A percentile compares a stretch with the other conserved stretches of the same genome.
These are phyloP conservation scores for Linnemannia schmuckeri DNA, from an alignment of 192 early-diverging fungal species.

Conservation along the genomic window DNA sequence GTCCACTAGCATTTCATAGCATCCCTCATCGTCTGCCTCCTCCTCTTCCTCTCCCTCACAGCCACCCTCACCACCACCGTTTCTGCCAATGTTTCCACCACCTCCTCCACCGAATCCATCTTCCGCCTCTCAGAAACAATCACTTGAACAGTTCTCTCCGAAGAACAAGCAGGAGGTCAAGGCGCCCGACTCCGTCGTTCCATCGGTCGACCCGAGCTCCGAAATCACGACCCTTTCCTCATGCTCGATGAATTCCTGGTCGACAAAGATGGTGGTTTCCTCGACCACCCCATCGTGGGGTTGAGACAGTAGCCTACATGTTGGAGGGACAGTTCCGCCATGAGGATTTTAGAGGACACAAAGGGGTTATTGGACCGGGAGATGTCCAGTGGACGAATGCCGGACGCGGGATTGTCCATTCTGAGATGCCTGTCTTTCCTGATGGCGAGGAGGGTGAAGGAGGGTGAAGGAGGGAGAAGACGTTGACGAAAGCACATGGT, in stretches of 20 bases:
- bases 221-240: slow-evolving; percentile 55
- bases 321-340: slow-evolving; percentile 69
- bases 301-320: slow-evolving; percentile 79
- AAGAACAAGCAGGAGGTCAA: slow-evolving; percentile 78
- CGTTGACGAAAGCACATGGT: slow-evolving; percentile 55
- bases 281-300: slow-evolving; percentile 70
- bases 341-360: slow-evolving; percentile 71
- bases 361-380: slow-evolving; percentile 61
- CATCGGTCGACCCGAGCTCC: slow-evolving; percentile 70
- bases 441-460: slow-evolving; percentile 55
- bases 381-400: slow-evolving; percentile 80
- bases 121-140: slow-evolving; percentile 18
- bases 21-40: too few relatives aligned
- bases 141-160: slow-evolving; percentile 21
- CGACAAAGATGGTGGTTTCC: slow-evolving; percentile 51
- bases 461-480: slow-evolving; percentile 21
- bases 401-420: slow-evolving; percentile 75
- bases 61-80: background rate
- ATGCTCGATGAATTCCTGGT: slow-evolving; percentile 50
- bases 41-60: too few relatives aligned
- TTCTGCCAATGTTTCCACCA: background rate
- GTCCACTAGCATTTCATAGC: too few relatives aligned
- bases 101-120: background rate
- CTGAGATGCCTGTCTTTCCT: slow-evolving; percentile 61
- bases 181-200: slow-evolving; percentile 87